Base-by-base conservation (phyloP, 2,329 filamentous ascomycete genomes). In the Hypoxylon sp. region DNA sequence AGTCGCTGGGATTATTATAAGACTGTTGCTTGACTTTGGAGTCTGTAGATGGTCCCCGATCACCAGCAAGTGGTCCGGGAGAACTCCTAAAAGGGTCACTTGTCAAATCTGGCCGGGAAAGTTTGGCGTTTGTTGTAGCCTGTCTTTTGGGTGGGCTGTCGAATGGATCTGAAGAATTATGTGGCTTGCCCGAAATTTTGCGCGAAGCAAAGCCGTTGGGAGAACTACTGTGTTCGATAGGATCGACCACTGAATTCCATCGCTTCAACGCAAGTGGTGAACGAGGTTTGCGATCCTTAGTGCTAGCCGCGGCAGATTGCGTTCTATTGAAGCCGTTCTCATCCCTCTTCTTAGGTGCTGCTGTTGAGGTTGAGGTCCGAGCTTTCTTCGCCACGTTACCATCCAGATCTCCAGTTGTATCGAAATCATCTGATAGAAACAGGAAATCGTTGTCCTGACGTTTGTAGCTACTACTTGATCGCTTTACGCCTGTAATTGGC, bases 381-480 rank as follows among this genome's bases (percentile, higher is more conserved):
- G 70, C 47, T 56, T 69, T 73, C 63, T 73, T 74, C 4, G 62
- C 1, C 23, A 61, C 54, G 50, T 74, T 64, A 58, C 77, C 75
- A 6, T 79, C 77, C 1, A 82, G 62, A 7, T 80, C 77, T 3
- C 78, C 74, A 0, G 78, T 81, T 6, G 75, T 77, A 43, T 84
- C 80, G 51, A 81, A 82, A 45, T 84, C 82, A 50, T 81, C 78
- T 0, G 77, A 79, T 9, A 79, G 66, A 53, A 78, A 78, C n/a
- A 78, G 63, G 25, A 78, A 75, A 27, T 74, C 74, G 45, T 74
- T 50, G 52, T 73, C 61, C 27, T 67, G 43, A 9, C 55, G 64
- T 45, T 43, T 27, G 45, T 56, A 57, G 7, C 41, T 32, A 16
- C 37, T 66, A 52, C 45, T 67, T 21, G 60, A 19, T 30, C 72